Base-by-base conservation (phyloP, 345 rosid genomes). In the Rhodamnia argentea region DNA sequence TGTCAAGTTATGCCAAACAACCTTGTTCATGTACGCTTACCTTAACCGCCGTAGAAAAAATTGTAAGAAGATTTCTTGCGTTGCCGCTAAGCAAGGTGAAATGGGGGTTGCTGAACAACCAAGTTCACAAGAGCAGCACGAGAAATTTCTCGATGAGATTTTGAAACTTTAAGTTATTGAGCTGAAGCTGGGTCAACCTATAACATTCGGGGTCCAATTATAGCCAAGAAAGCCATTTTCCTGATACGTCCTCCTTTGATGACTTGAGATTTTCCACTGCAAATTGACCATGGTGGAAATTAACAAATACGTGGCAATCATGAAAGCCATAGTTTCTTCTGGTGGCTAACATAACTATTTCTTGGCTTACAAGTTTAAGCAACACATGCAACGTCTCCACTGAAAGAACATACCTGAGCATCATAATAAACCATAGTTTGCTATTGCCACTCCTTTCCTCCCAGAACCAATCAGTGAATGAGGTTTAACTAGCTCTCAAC, bases 21-120 rank as follows among this genome's bases (percentile, higher is more conserved):
- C 47, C 2, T 18, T 70, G 47, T 37, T 40, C 81, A 37, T 10
- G 14, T 22, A 9, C 1, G 7, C 81, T 70, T 37, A 70, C 81
- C 81, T 70, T 70, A 37, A 9, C 81, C 4, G 0, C 14, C 47
- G 40, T 10, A 0, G 3, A 37, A 18, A 70, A 0, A 7, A 1
- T 14, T 29, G 32, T 29, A 29, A 29, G 76, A 29, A 29, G 42
- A 64, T 64, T 64, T 64, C 78, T 32, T 9, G 18, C 2, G 47
- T 37, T 7, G 1, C 81, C 47, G 37, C 47, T 70, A 37, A 70
- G 81, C 47, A 70, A 70, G 47, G 81, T 70, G 81, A 70, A 70
- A 70, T 70, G 47, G 47, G 78, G 13, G 47, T 37, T 37, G 26
- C 81, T 37, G 81, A 64, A 70, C 78, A 70, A 10, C 78, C 78